Evolutionary conservation across 2,329 filamentous ascomycete species (phyloP).

Genomic region (Trichoderma koningiopsis): DNA sequence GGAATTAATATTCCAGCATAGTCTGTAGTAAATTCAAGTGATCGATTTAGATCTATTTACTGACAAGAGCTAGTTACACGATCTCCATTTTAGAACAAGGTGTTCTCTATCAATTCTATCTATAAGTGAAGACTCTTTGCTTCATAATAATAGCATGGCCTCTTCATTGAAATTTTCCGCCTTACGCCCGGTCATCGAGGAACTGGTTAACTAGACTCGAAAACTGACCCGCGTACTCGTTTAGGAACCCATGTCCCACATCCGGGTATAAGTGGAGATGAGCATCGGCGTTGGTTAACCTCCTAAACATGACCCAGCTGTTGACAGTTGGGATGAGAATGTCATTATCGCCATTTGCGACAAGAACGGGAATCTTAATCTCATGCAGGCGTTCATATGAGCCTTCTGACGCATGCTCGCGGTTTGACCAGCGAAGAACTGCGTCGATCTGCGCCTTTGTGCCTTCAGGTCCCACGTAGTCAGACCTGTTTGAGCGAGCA

Average conservation of each 20-base stretch:
- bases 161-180: background rate
- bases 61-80: too few relatives aligned
- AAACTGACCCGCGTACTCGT: slow-evolving; percentile 13
- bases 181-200: background rate
- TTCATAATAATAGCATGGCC: too few relatives aligned
- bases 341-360: slow-evolving; percentile 14
- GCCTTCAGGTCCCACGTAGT: background rate
- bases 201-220: background rate
- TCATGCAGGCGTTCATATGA: background rate
- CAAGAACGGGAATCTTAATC: slow-evolving; percentile 12
- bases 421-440: background rate
- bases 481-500: slow-evolving; percentile 2
- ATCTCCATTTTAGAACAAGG: too few relatives aligned
- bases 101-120: too few relatives aligned
- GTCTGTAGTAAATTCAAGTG: too few relatives aligned
- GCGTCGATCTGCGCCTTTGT: background rate
- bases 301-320: slow-evolving; percentile 20
- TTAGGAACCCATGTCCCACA: slow-evolving; percentile 14
- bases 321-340: slow-evolving; percentile 18
- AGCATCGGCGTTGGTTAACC: slow-evolving; percentile 12
- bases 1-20: too few relatives aligned
- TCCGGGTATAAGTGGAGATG: slow-evolving; percentile 15
- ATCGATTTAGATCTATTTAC: too few relatives aligned
- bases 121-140: too few relatives aligned
- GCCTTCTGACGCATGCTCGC: background rate